Conservation (phyloP, 2,329 filamentous ascomycete species). For the Trichothecium sympodiale region DNA sequence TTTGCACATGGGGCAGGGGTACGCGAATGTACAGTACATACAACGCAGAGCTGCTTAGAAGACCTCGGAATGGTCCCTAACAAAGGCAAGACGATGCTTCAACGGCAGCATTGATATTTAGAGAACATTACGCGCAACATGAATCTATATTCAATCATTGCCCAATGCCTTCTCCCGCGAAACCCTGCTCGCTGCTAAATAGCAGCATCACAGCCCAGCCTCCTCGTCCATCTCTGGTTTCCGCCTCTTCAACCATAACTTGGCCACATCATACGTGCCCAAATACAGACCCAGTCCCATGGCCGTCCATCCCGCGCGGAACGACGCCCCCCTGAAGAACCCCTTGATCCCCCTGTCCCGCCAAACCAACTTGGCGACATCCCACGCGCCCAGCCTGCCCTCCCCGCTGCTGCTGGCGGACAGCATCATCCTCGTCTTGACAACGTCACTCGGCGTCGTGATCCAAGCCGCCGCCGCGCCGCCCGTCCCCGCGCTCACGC, state of each 20-base stretch:
- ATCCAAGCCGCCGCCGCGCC: slow-evolving; percentile 65
- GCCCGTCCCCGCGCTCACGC: slow-evolving; percentile 59
- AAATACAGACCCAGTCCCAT: slow-evolving; percentile 76
- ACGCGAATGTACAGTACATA: too few species aligned
- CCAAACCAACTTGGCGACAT: slow-evolving; percentile 55
- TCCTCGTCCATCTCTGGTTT: slow-evolving; percentile 31
- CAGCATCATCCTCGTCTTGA: slow-evolving; percentile 87
- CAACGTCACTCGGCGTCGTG: slow-evolving; percentile 83
- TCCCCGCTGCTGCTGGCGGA: slow-evolving; percentile 31
- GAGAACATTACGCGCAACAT: too few species aligned
- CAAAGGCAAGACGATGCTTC: too few species aligned
- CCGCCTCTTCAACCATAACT: slow-evolving; percentile 44
- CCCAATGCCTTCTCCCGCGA: not conserved
- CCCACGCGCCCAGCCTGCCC: slow-evolving; percentile 32
- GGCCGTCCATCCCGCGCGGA: slow-evolving; percentile 72
- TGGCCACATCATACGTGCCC: slow-evolving; percentile 73
- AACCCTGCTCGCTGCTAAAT: slow-evolving; percentile 1
- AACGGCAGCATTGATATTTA: too few species aligned
- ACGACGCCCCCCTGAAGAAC: slow-evolving; percentile 62
- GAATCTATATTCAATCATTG: too few species aligned
- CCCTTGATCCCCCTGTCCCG: slow-evolving; percentile 58
- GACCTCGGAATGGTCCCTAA: too few species aligned
- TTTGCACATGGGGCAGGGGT: too few species aligned
- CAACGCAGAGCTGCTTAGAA: too few species aligned
- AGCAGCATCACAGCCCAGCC: slow-evolving; percentile 9